Evolutionary conservation across 805 yeast species (phyloP), one percentile per base, ranked within the genome.

Genomic region (Wickerhamomyces xylosicus): DNA sequence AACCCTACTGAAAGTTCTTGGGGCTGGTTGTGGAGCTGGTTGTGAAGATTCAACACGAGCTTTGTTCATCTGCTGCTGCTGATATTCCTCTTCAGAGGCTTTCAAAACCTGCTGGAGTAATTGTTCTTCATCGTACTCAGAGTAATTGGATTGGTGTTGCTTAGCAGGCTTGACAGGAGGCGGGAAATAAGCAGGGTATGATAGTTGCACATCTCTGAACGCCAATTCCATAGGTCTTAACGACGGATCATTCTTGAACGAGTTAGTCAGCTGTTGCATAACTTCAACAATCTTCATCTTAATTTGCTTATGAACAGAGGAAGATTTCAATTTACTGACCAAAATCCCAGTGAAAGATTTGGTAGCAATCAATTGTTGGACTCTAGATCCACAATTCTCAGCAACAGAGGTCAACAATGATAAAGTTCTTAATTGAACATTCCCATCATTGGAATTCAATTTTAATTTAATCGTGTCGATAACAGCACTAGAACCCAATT

Each of bases 201-300:
- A 47, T 37, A 46, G 45, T 41, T 62, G 61, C 20, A 85, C 66
- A 22, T 66, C 69, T 16, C 62, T 59, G 49, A 72, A 73, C 0
- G 85, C 76, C 45, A 75, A 82, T 15, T 67, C 63, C 72, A 89
- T 74, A 2, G 82, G 78, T 42, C 69, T 69, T 49, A 90, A 67
- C 3, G 90, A 79, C 1, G 92, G 90, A 56, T 92, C 97, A 19
- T 59, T 57, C 40, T 70, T 65, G 58, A 87, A 85, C 3, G 81
- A 71, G 31, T 69, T 61, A 17, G 79, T 59, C 45, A 92, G 65
- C 51, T 85, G 86, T 37, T 68, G 70, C 34, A 87, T 69, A 25
- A 80, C 77, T 52, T 81, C 85, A 11, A 76, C 72, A 4, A 85
- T 65, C 37, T 74, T 72, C 37, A 63, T 57, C 56, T 85, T 85